Percentiles rank a stretch among this genome's conserved stretches.
Evolutionary conservation across 2,329 filamentous ascomycete species (phyloP).

Genomic region (Didymella sp.): DNA sequence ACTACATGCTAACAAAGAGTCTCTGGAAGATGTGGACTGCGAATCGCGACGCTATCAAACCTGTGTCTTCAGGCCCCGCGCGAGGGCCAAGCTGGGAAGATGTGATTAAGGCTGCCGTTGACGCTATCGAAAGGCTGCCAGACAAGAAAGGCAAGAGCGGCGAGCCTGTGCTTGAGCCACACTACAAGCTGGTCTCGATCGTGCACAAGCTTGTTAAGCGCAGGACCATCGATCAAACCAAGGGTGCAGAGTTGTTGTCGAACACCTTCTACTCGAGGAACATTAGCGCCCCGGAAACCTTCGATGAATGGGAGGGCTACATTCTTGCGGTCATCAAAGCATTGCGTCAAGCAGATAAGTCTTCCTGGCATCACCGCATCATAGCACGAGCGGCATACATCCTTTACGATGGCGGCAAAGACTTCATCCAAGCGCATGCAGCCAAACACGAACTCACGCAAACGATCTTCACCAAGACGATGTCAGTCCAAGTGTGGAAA

Average conservation of each 20-base stretch:
- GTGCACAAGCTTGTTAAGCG: slow-evolving; percentile 78
- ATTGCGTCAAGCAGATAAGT: slow-evolving; percentile 77
- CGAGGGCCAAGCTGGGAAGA: slow-evolving; percentile 48
- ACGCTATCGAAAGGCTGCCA: slow-evolving; percentile 67
- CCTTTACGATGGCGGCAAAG: slow-evolving; percentile 63
- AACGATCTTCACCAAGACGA: slow-evolving; percentile 92
- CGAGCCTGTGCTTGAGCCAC: slow-evolving; percentile 86
- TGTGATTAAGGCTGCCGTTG: slow-evolving; percentile 64
- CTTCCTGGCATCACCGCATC: slow-evolving; percentile 94
- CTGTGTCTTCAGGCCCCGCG: slow-evolving; percentile 40
- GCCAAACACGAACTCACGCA: slow-evolving; percentile 81
- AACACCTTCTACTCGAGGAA: slow-evolving; percentile 64
- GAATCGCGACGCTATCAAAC: slow-evolving; percentile 50
- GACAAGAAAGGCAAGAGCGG: slow-evolving; percentile 66
- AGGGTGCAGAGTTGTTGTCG: slow-evolving; percentile 59
- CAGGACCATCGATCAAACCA: slow-evolving; percentile 53
- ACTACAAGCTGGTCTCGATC: slow-evolving; percentile 87
- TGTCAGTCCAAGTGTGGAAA: slow-evolving; percentile 94
- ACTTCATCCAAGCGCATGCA: slow-evolving; percentile 61
- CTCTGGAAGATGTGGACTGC: slow-evolving; percentile 72
- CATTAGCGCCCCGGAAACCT: slow-evolving; percentile 56
- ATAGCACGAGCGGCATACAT: slow-evolving; percentile 74
- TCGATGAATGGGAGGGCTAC: slow-evolving; percentile 66
- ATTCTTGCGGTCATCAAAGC: slow-evolving; percentile 67
- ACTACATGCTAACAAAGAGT: slow-evolving; percentile 75